These are phyloP conservation scores for Omphalea diandra DNA, from an alignment of 441 rosid genomes.

Conservation along the genomic window DNA sequence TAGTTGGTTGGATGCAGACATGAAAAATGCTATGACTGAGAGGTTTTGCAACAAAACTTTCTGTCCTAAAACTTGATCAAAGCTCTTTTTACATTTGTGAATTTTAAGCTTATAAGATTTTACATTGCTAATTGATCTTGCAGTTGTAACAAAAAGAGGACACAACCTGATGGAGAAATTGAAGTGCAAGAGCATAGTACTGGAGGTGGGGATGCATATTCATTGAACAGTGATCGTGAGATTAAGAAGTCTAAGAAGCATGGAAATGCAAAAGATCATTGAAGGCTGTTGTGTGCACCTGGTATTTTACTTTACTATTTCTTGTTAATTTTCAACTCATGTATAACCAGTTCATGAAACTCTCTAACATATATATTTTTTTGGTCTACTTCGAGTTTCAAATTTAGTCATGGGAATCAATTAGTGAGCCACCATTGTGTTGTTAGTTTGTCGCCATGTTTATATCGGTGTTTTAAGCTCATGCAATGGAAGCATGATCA, in stretches of 20 bases:
- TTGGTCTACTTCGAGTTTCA: too few species aligned
- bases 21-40: slow-evolving; percentile 30
- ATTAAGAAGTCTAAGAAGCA: slow-evolving; percentile 43
- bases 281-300: slow-evolving; percentile 10
- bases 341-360: too few species aligned
- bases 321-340: too few species aligned
- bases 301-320: too few species aligned
- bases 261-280: slow-evolving; percentile 28
- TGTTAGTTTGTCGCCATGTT: background rate
- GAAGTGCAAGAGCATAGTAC: slow-evolving; percentile 25
- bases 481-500: background rate
- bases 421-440: too few species aligned
- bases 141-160: slow-evolving; percentile 29
- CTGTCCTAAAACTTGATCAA: background rate
- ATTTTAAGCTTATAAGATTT: background rate
- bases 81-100: slow-evolving; percentile 1
- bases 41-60: slow-evolving; percentile 34
- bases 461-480: background rate
- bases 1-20: slow-evolving; percentile 56
- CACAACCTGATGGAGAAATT: slow-evolving; percentile 25
- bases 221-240: slow-evolving; percentile 15
- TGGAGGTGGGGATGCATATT: slow-evolving; percentile 13
- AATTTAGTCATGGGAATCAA: too few species aligned
- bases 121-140: slow-evolving; percentile 6
- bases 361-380: too few species aligned